A percentile compares a stretch with the other conserved stretches of the same genome.
Evolutionary conservation across 345 rosid species (phyloP).

Genomic region (Bruguiera parviflora): DNA sequence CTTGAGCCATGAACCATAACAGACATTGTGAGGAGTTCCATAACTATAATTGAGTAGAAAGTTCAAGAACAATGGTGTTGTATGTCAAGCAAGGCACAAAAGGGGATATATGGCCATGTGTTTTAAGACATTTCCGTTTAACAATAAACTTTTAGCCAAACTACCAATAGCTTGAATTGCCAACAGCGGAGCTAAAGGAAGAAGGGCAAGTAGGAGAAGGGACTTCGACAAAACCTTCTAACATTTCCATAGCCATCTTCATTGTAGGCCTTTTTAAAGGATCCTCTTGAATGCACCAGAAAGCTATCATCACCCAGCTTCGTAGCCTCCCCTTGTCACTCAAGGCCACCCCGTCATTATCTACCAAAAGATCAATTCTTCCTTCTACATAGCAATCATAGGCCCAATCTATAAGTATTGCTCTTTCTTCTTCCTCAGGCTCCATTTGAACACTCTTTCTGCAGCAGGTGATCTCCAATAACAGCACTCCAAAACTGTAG

Average conservation of each 20-base stretch:
- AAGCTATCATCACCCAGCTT: conserved; percentile 18
- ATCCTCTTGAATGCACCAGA: conserved; percentile 32
- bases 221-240: conserved; percentile 21
- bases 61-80: too few species aligned
- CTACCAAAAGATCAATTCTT: conserved; percentile 11
- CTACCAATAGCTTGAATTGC: neutral
- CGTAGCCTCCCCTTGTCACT: conserved; percentile 14
- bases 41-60: too few species aligned
- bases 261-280: conserved; percentile 21
- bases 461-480: conserved; percentile 10
- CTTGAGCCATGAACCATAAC: too few species aligned
- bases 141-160: neutral
- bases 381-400: conserved; percentile 14
- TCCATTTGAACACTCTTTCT: too few species aligned
- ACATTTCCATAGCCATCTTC: conserved; percentile 24
- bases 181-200: neutral
- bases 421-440: too few species aligned
- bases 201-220: conserved; percentile 13
- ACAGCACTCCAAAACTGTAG: conserved; percentile 8
- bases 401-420: too few species aligned
- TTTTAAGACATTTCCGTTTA: neutral
- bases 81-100: too few species aligned
- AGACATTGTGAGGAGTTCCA: too few species aligned
- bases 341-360: conserved; percentile 7
- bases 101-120: too few species aligned